Evolutionary conservation across 2,329 filamentous ascomycete species (phyloP).

Genomic region (Fusarium haematococcum): DNA sequence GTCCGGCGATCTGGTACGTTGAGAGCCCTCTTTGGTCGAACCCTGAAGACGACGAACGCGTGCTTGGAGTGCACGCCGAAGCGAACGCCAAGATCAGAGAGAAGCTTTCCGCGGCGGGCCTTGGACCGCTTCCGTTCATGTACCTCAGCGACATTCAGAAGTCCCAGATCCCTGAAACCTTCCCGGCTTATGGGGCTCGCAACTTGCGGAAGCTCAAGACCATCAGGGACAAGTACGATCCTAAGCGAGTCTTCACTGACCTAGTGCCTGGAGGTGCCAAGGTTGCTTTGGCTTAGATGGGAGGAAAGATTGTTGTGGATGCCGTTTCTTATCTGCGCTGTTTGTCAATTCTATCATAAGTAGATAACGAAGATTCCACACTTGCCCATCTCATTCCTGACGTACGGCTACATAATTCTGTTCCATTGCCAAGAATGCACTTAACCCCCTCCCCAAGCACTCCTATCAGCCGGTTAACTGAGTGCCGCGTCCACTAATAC

Average conservation of each 20-base stretch:
- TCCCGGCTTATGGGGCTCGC: not conserved
- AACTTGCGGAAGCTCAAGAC: not conserved
- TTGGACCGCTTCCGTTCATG: not conserved
- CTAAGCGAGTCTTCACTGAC: not conserved
- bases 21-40: not conserved
- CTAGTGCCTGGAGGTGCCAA: not conserved
- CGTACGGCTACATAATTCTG: not conserved
- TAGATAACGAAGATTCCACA: not conserved
- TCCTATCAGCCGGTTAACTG: no score
- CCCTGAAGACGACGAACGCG: not conserved
- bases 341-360: not conserved
- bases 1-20: not conserved
- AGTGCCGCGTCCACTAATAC: not conserved
- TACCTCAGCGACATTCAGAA: not conserved
- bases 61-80: not conserved
- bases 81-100: not conserved
- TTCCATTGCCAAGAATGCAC: not conserved
- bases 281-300: not conserved
- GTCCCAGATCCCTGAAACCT: not conserved
- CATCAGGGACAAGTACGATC: not conserved
- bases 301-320: not conserved
- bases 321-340: not conserved
- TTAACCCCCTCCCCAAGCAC: not conserved
- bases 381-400: no score
- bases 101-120: not conserved